These are phyloP conservation scores for Funneliformis mosseae DNA, from an alignment of 192 early-diverging fungal genomes.

Conservation along the genomic window DNA sequence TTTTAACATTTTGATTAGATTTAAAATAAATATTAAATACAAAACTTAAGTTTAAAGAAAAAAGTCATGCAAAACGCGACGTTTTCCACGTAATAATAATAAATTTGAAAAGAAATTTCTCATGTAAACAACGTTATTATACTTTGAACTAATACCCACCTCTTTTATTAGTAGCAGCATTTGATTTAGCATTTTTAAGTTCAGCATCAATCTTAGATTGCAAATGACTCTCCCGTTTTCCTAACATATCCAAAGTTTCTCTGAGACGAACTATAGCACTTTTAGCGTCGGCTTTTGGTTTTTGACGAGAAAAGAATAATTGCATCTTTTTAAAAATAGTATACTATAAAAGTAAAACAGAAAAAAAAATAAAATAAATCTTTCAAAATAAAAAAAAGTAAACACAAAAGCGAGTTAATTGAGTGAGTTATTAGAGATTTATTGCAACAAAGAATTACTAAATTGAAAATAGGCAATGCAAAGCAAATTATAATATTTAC, in stretches of 20 bases:
- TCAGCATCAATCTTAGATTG: conserved; percentile 86
- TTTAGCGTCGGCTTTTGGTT: conserved; percentile 78
- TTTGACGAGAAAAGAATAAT: conserved; percentile 66
- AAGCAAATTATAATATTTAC: too few relatives aligned
- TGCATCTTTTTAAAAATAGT: conserved; percentile 56
- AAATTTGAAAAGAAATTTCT: background rate
- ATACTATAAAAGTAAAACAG: background rate
- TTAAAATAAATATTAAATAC: background rate
- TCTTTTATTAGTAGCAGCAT: conserved; percentile 92
- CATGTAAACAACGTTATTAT: background rate
- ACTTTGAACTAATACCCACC: conserved; percentile 51
- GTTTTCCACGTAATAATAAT: background rate
- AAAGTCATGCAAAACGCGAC: background rate
- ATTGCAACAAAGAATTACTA: too few relatives aligned
- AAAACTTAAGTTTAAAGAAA: background rate
- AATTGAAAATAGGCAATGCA: too few relatives aligned
- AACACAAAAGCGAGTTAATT: too few relatives aligned
- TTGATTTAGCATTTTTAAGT: conserved; percentile 80
- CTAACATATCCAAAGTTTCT: conserved; percentile 91
- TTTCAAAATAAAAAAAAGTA: background rate
- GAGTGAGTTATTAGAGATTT: too few relatives aligned
- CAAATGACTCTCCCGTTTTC: conserved; percentile 89
- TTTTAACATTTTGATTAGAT: background rate
- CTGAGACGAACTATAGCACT: conserved; percentile 93
- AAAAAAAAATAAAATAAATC: background rate